phyloP scores from a whole-genome alignment of 805 yeast genomes.

The Metschnikowia koreensis region DNA sequence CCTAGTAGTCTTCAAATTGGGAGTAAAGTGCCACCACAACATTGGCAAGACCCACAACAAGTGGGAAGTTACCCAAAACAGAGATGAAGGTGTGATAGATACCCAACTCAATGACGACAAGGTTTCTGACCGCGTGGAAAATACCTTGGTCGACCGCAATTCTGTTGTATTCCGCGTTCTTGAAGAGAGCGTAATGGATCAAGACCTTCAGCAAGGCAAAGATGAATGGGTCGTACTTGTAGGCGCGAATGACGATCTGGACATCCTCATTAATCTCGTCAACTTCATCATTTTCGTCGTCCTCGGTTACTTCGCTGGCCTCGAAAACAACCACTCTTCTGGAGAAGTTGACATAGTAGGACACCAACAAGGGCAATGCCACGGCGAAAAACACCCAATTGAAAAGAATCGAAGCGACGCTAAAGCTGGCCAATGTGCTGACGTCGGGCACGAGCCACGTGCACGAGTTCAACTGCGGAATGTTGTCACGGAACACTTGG shows the following conservation, averaged over 20 bases:
- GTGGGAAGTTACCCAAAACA: slow-evolving; percentile 47
- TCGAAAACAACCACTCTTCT: slow-evolving; percentile 37
- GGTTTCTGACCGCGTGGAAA: slow-evolving; percentile 28
- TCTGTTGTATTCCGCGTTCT: slow-evolving; percentile 30
- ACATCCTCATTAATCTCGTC: slow-evolving; percentile 9
- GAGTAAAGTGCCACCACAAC: slow-evolving; percentile 51
- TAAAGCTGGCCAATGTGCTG: slow-evolving; percentile 28
- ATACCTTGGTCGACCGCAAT: slow-evolving; percentile 26
- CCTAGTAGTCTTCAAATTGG: slow-evolving; percentile 44
- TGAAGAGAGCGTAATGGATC: slow-evolving; percentile 30
- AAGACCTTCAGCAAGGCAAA: slow-evolving; percentile 49
- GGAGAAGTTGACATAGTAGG: slow-evolving; percentile 55
- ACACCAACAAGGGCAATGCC: slow-evolving; percentile 39
- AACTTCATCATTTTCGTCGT: slow-evolving; percentile 1
- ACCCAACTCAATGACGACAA: slow-evolving; percentile 35
- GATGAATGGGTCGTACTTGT: slow-evolving; percentile 52
- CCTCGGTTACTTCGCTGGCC: slow-evolving; percentile 10
- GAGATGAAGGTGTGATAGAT: slow-evolving; percentile 35
- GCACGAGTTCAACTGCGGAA: slow-evolving; percentile 23
- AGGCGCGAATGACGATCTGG: slow-evolving; percentile 28
- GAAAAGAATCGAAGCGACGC: slow-evolving; percentile 30
- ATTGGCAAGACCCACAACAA: slow-evolving; percentile 46
- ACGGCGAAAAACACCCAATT: slow-evolving; percentile 44
- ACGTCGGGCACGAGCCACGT: slow-evolving; percentile 36
- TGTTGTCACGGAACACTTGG: slow-evolving; percentile 34